Conservation (phyloP, 306 rosid species). For the Castanea crenata region DNA sequence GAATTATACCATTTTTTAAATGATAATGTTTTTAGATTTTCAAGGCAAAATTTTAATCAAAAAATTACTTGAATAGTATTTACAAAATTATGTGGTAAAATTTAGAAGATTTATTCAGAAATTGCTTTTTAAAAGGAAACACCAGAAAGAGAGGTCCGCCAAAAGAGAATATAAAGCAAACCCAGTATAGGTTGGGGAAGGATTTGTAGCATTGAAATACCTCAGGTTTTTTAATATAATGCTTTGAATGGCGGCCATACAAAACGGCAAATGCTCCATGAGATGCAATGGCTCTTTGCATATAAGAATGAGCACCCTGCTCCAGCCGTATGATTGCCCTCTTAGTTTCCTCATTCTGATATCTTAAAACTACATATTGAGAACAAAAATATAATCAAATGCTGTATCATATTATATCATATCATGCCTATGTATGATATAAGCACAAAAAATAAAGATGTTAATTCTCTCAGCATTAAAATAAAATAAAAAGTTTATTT, state of each 20-base stretch:
- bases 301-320: conserved; percentile 68
- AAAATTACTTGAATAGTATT: neutral
- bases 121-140: neutral
- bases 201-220: conserved; percentile 38
- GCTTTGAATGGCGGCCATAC: conserved; percentile 65
- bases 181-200: neutral
- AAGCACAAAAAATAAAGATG: neutral
- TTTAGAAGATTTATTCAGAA: neutral
- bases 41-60: neutral
- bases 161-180: conserved; percentile 1
- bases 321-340: conserved; percentile 76
- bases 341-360: conserved; percentile 66
- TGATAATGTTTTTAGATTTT: neutral
- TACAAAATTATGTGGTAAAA: neutral
- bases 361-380: conserved; percentile 58
- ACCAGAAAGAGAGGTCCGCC: neutral
- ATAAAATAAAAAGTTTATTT: neutral
- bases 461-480: neutral
- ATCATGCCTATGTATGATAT: conserved; percentile 9
- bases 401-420: neutral
- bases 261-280: conserved; percentile 89
- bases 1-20: neutral
- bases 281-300: conserved; percentile 78
- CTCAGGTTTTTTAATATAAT: conserved; percentile 88
- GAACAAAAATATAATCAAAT: conserved; percentile 18